phyloP scores from a whole-genome alignment of 805 yeast genomes.

The Candida berthetii region DNA sequence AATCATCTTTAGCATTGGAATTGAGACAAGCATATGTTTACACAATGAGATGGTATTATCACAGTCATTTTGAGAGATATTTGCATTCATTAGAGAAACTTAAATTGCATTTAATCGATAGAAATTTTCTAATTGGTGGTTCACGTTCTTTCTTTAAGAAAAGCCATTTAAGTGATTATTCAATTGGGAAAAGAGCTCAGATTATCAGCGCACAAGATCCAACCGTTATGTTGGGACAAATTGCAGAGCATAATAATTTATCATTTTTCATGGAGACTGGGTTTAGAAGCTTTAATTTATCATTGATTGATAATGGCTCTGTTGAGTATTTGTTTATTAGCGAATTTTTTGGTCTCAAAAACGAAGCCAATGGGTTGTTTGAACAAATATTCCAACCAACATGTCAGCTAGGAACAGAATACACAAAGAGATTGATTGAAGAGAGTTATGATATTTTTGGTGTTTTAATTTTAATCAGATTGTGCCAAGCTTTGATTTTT shows the following conservation, averaged over 20 bases:
- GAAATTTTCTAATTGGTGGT: slow-evolving; percentile 47
- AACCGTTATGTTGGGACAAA: slow-evolving; percentile 72
- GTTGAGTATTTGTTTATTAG: slow-evolving; percentile 71
- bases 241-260: slow-evolving; percentile 71
- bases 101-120: slow-evolving; percentile 48
- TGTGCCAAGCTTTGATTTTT: slow-evolving; percentile 58
- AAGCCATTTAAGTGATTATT: slow-evolving; percentile 21
- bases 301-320: slow-evolving; percentile 68
- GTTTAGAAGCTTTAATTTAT: slow-evolving; percentile 65
- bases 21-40: slow-evolving; percentile 73
- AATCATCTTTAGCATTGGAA: slow-evolving; percentile 62
- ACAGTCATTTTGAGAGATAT: slow-evolving; percentile 71
- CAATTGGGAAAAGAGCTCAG: slow-evolving; percentile 43
- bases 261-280: slow-evolving; percentile 68
- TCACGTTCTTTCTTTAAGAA: slow-evolving; percentile 10
- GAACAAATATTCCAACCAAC: slow-evolving; percentile 49
- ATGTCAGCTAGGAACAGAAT: slow-evolving; percentile 40
- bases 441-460: slow-evolving; percentile 71
- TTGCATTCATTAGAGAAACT: slow-evolving; percentile 64
- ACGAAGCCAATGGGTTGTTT: slow-evolving; percentile 39
- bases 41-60: slow-evolving; percentile 94
- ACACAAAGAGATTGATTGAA: slow-evolving; percentile 33
- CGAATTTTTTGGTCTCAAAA: slow-evolving; percentile 54
- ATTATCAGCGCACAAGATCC: slow-evolving; percentile 49
- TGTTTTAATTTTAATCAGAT: slow-evolving; percentile 64